Evolutionary conservation across 768 basidiomycete species (phyloP).

Genomic region (Pleurotus eryngii): DNA sequence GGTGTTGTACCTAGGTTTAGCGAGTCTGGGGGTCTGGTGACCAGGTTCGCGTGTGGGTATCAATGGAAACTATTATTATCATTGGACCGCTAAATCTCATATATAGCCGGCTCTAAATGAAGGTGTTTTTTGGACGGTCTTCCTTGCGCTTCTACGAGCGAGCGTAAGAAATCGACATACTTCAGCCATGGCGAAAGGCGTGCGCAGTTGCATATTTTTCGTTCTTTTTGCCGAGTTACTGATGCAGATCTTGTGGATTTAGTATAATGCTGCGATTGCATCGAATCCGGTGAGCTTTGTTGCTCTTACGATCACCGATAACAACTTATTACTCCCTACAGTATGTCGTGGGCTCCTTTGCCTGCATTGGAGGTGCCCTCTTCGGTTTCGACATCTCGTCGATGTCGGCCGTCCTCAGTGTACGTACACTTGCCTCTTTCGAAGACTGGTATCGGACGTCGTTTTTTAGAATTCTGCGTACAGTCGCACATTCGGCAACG

Average conservation of each 20-base stretch:
- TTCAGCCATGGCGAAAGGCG: background rate
- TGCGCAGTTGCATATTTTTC: background rate
- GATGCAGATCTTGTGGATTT: background rate
- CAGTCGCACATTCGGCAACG: slow-evolving; percentile 30
- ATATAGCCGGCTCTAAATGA: background rate
- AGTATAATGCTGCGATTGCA: slow-evolving; percentile 58
- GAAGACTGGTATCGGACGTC: background rate
- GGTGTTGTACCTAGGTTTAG: background rate
- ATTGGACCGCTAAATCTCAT: background rate
- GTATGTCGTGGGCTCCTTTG: slow-evolving; percentile 79
- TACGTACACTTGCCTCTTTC: slow-evolving; percentile 18
- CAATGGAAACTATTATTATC: background rate
- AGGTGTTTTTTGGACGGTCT: background rate
- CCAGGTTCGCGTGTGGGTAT: background rate
- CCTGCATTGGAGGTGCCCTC: slow-evolving; percentile 77
- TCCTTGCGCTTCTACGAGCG: background rate
- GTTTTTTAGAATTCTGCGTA: slow-evolving; percentile 35
- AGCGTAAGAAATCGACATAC: background rate
- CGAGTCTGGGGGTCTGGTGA: background rate
- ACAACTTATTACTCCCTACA: slow-evolving; percentile 18
- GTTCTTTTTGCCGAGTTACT: background rate
- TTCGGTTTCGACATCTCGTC: slow-evolving; percentile 83
- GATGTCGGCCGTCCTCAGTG: slow-evolving; percentile 73
- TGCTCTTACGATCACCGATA: background rate
- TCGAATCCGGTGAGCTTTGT: slow-evolving; percentile 45